These are phyloP conservation scores for Trametes cingulata DNA, from an alignment of 768 basidiomycete species.

Conservation along the genomic window DNA sequence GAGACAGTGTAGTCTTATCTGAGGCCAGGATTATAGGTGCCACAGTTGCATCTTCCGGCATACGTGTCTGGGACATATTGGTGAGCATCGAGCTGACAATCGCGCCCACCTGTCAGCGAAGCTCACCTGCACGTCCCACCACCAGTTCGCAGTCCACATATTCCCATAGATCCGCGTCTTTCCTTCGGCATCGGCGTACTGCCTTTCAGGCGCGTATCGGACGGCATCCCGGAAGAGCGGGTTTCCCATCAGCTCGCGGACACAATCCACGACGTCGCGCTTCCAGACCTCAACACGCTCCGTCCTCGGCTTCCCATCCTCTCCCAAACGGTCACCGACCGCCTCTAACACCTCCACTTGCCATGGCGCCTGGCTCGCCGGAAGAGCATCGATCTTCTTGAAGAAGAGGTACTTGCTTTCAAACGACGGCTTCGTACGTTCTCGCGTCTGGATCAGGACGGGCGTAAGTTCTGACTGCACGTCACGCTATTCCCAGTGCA, in stretches of 20 bases:
- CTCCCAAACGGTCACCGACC: constrained; percentile 18
- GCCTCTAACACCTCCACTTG: constrained; percentile 15
- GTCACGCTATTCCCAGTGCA: background rate
- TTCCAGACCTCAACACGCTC: constrained; percentile 36
- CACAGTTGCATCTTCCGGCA: constrained; percentile 28
- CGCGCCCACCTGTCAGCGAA: background rate
- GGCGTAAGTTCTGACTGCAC: background rate
- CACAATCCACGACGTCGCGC: constrained; percentile 38
- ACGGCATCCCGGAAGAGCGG: constrained; percentile 33
- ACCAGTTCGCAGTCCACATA: constrained; percentile 51
- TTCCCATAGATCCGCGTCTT: constrained; percentile 36
- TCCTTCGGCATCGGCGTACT: constrained; percentile 32
- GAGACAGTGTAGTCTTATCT: constrained; percentile 46
- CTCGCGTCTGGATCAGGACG: constrained; percentile 7
- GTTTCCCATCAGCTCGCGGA: constrained; percentile 38
- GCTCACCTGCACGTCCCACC: constrained; percentile 49
- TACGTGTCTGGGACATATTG: background rate
- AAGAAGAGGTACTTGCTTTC: constrained; percentile 21
- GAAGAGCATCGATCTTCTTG: constrained; percentile 25
- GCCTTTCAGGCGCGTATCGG: constrained; percentile 36
- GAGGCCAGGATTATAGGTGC: constrained; percentile 46
- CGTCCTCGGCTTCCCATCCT: constrained; percentile 5
- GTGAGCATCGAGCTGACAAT: too few species aligned
- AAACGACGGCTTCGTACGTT: constrained; percentile 19
- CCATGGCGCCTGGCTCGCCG: constrained; percentile 20